Evolutionary conservation across 768 basidiomycete species (phyloP).

Genomic region (Omphalotus guepiniiformis): DNA sequence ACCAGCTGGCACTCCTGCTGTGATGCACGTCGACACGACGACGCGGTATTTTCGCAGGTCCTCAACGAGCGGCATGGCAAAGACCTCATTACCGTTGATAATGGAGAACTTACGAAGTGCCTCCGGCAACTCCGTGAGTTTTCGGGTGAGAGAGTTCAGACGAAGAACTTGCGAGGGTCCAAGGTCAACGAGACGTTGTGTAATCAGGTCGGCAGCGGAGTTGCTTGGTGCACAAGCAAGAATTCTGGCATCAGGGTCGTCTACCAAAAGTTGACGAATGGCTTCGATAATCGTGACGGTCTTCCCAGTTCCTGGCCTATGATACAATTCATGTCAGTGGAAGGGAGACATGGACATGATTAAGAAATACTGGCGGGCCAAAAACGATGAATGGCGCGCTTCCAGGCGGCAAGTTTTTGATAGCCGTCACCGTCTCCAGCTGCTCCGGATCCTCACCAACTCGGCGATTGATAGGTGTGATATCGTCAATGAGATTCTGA

Average conservation of each 20-base stretch:
- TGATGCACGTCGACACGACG: conserved; percentile 55
- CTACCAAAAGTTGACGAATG: conserved; percentile 48
- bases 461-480: conserved; percentile 25
- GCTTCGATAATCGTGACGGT: conserved; percentile 63
- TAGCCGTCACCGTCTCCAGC: conserved; percentile 45
- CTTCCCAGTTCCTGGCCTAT: conserved; percentile 63
- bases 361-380: conserved; percentile 53
- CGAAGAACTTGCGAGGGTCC: conserved; percentile 39
- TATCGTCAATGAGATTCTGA: conserved; percentile 14
- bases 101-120: conserved; percentile 34
- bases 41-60: conserved; percentile 42
- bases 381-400: conserved; percentile 55
- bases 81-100: conserved; percentile 35
- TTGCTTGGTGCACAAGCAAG: conserved; percentile 68
- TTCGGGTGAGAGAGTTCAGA: conserved; percentile 47
- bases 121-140: conserved; percentile 31
- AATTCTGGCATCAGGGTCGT: conserved; percentile 39
- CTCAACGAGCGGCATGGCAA: conserved; percentile 40
- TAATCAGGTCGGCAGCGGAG: conserved; percentile 61
- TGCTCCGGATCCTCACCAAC: conserved; percentile 44
- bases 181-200: conserved; percentile 31
- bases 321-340: background rate
- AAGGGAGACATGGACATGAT: background rate
- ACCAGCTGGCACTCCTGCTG: conserved; percentile 43
- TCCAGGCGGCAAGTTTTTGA: conserved; percentile 40